Percentiles rank a stretch among this genome's conserved stretches.
Evolutionary conservation across 1,284 basidiomycete species (phyloP).

Genomic region (Ustilago lituana): DNA sequence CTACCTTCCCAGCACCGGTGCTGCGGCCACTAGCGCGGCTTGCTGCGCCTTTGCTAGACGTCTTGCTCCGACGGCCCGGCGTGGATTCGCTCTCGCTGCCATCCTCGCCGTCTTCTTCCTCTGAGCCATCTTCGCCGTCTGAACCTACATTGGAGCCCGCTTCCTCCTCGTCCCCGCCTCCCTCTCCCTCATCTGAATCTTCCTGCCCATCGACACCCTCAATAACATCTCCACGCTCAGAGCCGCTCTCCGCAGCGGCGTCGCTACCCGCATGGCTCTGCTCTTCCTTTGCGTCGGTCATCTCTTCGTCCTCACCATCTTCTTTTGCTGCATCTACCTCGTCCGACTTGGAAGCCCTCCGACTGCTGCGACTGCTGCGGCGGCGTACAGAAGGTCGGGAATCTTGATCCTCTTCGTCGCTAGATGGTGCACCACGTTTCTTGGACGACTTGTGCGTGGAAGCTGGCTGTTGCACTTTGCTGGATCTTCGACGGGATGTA

Average conservation of each 20-base stretch:
- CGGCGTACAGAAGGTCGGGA: conserved; percentile 36
- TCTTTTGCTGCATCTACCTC: conserved; percentile 13
- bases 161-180: conserved; percentile 24
- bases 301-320: conserved; percentile 34
- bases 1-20: conserved; percentile 1
- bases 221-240: conserved; percentile 14
- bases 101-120: conserved; percentile 27
- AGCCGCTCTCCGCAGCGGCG: conserved; percentile 21
- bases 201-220: conserved; percentile 28
- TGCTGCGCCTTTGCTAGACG: conserved; percentile 10
- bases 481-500: conserved; percentile 12
- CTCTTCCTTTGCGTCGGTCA: conserved; percentile 38
- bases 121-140: conserved; percentile 23
- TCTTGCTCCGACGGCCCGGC: conserved; percentile 7
- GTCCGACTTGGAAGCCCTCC: conserved; percentile 37
- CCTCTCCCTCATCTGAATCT: conserved; percentile 10
- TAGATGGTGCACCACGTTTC: conserved; percentile 31
- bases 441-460: conserved; percentile 15
- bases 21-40: conserved; percentile 11
- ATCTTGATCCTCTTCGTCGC: conserved; percentile 39
- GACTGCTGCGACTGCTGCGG: conserved; percentile 43
- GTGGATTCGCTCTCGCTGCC: conserved; percentile 20
- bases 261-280: conserved; percentile 31
- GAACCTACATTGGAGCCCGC: conserved; percentile 24
- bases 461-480: conserved; percentile 12